phyloP scores from a whole-genome alignment of 345 rosid species.

The Moringa oleifera region DNA sequence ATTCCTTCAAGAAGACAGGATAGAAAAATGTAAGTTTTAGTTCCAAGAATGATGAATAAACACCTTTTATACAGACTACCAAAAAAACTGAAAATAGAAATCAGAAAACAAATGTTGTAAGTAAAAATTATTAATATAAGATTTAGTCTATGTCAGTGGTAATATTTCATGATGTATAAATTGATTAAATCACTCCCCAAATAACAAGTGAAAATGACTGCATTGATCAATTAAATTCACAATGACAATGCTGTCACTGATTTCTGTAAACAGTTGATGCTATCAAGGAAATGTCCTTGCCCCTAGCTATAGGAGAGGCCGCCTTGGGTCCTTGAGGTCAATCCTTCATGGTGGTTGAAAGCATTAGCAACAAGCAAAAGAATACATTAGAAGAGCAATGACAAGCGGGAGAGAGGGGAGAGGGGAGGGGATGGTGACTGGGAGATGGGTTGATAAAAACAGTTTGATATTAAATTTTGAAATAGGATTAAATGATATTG shows the following conservation, averaged over 20 bases:
- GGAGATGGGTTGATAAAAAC: too few species aligned
- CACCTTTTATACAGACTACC: not conserved
- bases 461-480: too few species aligned
- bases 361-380: too few species aligned
- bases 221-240: not conserved
- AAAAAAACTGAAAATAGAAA: not conserved
- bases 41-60: not conserved
- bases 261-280: not conserved
- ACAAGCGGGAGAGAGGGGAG: too few species aligned
- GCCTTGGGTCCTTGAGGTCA: not conserved
- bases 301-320: not conserved
- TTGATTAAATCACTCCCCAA: not conserved
- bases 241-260: not conserved
- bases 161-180: not conserved
- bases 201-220: too few species aligned
- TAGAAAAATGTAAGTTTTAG: not conserved
- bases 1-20: conserved; percentile 39
- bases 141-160: too few species aligned
- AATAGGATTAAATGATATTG: too few species aligned
- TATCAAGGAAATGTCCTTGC: not conserved
- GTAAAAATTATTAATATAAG: too few species aligned
- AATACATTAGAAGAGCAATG: too few species aligned
- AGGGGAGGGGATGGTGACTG: too few species aligned
- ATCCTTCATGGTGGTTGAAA: too few species aligned
- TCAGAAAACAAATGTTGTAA: not conserved